Evolutionary conservation across 257 asterid species (phyloP).

Genomic region (Nicotiana sylvestris): DNA sequence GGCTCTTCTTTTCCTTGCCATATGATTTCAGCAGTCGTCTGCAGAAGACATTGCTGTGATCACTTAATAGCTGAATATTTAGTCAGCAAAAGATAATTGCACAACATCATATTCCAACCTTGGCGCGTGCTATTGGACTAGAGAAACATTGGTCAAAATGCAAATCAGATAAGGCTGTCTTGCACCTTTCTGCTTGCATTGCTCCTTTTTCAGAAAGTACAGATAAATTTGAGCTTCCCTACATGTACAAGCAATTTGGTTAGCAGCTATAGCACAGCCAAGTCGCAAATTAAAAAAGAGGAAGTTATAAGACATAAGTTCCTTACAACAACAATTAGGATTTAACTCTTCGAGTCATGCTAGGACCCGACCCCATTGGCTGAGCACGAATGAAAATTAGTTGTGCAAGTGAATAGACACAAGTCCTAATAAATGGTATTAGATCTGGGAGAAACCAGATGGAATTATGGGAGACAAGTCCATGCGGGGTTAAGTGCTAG

Average conservation of each 20-base stretch:
- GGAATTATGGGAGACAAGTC: background rate
- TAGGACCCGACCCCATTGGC: background rate
- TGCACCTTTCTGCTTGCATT: conserved; percentile 62
- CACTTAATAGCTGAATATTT: background rate
- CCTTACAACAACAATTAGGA: background rate
- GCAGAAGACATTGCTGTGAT: conserved; percentile 23
- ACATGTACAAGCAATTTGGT: conserved; percentile 10
- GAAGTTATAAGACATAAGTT: background rate
- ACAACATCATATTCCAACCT: conserved; percentile 29
- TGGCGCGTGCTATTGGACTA: conserved; percentile 82
- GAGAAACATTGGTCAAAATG: conserved; percentile 70
- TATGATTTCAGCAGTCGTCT: conserved; percentile 71
- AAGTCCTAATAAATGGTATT: no score
- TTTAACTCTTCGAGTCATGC: background rate
- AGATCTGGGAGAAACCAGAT: no score
- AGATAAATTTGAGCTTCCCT: conserved; percentile 83
- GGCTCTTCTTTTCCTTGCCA: conserved; percentile 77
- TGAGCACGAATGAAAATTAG: background rate
- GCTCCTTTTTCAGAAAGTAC: conserved; percentile 58
- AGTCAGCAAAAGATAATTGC: background rate
- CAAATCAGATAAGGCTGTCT: conserved; percentile 42
- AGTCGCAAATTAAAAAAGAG: background rate
- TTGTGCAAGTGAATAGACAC: background rate
- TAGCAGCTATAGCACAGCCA: background rate
- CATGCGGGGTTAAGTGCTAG: background rate